These are phyloP conservation scores for Lactarius pseudohatsudake DNA, from an alignment of 768 basidiomycete species.

Conservation along the genomic window DNA sequence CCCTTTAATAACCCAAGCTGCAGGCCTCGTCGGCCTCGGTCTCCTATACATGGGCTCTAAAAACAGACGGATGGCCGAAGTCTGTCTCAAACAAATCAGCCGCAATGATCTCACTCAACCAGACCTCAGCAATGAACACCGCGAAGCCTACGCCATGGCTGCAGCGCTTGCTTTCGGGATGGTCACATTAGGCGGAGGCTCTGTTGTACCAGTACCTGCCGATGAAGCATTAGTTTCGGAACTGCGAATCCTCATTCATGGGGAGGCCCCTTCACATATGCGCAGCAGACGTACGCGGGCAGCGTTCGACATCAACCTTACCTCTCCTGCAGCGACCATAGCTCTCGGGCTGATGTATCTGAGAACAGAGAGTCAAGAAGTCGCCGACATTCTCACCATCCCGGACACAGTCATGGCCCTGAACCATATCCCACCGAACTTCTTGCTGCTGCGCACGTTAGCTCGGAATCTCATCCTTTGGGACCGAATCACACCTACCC, in stretches of 20 bases:
- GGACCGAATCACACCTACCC: constrained; percentile 68
- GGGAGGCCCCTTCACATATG: constrained; percentile 51
- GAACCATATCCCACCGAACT: constrained; percentile 84
- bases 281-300: constrained; percentile 41
- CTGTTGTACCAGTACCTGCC: constrained; percentile 58
- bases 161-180: constrained; percentile 92
- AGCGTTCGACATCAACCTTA: constrained; percentile 82
- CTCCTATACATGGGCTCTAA: constrained; percentile 86
- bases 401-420: constrained; percentile 79
- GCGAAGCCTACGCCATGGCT: constrained; percentile 89
- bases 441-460: constrained; percentile 79
- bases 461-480: constrained; percentile 83
- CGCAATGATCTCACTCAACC: constrained; percentile 74
- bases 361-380: constrained; percentile 76
- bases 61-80: constrained; percentile 90
- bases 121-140: constrained; percentile 83
- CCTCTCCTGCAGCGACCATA: constrained; percentile 87
- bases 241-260: constrained; percentile 73
- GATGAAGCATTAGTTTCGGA: constrained; percentile 69
- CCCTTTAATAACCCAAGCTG: constrained; percentile 83
- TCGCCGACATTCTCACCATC: constrained; percentile 81
- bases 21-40: constrained; percentile 85
- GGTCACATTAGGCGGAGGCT: constrained; percentile 92
- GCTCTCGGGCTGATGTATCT: constrained; percentile 94
- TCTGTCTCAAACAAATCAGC: constrained; percentile 82